Evolutionary conservation across 192 early-diverging fungal genomes (phyloP), one percentile per base, ranked within the genome.

Genomic region (Paraglomus occultum): DNA sequence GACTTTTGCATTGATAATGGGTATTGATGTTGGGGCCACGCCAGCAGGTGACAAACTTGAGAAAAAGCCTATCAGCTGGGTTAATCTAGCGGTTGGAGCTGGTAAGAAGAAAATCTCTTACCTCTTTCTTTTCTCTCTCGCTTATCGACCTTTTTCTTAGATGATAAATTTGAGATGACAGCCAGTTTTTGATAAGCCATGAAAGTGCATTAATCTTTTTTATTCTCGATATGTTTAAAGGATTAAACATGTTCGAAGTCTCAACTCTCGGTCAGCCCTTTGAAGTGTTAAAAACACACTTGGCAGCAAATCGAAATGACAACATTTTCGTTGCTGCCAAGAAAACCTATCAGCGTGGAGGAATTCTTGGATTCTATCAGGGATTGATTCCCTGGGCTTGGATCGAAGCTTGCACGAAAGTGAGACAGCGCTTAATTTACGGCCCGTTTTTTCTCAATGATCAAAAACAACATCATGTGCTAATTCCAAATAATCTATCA

Each of bases 211-310:
- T 70, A 14, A 6, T 70, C 59, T 6, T 70, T 43, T 23, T 49
- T 18, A 22, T 46, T 57, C 23, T 23, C 43, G 38, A 5, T 71
- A 4, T 71, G 1, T 57, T 20, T 23, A 1, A 22, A 82, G 80
- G 45, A 14, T 62, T 91, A 74, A 89, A 92, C 80, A 85, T 88
- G 71, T 96, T 98, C 75, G 94, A 96, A 75, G 90, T 92, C 23
- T 91, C 91, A 20, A 94, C 95, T 7, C 86, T 95, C 31, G 93
- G 94, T 22, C 95, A 96, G 77, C 95, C 95, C 43, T 97, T 97
- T 77, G 95, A 97, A 82, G 95, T 97, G 22, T 78, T 94, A 73
- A 97, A 97, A 81, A 97, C 95, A 9, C 94, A 95, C 69, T 87
- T 98, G 79, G 95, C 95, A 51, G 91, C 94, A 44, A 94, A 96